phyloP scores from a whole-genome alignment of 2,329 filamentous ascomycete species.

The Aspergillus intermedius region DNA sequence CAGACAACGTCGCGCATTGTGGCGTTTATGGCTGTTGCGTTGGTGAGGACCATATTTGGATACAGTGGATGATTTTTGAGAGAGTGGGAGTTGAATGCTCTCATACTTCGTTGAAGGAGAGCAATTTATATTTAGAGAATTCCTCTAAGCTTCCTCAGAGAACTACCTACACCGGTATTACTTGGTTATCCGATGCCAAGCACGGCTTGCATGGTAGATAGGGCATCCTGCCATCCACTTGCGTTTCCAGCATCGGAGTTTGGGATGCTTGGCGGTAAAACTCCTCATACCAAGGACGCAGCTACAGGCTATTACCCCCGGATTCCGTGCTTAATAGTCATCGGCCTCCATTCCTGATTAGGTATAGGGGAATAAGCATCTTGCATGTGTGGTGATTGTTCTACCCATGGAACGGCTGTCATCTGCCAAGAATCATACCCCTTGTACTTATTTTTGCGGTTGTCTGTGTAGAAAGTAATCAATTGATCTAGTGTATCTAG shows the following conservation, averaged over 20 bases:
- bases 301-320: background rate
- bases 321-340: background rate
- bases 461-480: too few species aligned
- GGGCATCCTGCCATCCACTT: background rate
- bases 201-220: too few species aligned
- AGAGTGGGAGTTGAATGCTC: too few species aligned
- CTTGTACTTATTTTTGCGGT: too few species aligned
- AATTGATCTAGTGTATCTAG: too few species aligned
- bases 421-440: too few species aligned
- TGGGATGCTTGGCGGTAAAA: background rate
- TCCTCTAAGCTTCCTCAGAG: too few species aligned
- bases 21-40: background rate
- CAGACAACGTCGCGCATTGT: conserved; percentile 27
- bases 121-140: background rate
- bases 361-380: background rate
- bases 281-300: background rate
- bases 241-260: background rate
- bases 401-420: too few species aligned
- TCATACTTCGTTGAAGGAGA: too few species aligned
- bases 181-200: background rate
- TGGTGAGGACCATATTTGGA: background rate
- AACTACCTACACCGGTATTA: too few species aligned
- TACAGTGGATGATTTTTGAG: too few species aligned
- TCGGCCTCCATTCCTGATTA: background rate
- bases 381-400: background rate